Evolutionary conservation across 306 rosid genomes (phyloP).

Genomic region (Acacia melanoxylon): DNA sequence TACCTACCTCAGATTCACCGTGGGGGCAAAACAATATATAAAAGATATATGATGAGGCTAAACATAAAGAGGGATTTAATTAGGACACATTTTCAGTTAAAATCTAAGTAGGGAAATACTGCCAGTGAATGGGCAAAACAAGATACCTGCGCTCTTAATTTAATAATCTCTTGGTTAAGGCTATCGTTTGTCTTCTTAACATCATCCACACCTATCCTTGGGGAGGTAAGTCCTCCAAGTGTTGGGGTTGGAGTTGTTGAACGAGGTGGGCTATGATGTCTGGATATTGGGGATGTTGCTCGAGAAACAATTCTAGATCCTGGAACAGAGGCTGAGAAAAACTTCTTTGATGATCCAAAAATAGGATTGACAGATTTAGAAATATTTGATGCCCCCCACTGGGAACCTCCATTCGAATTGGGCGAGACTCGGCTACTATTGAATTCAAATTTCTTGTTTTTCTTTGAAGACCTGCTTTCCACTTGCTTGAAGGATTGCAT

Average conservation of each 20-base stretch:
- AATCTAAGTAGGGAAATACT: neutral
- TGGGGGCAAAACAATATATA: neutral
- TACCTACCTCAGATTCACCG: neutral
- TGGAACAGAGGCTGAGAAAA: slow-evolving; percentile 81
- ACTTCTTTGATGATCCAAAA: slow-evolving; percentile 77
- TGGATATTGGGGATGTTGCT: slow-evolving; percentile 78
- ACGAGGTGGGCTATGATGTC: slow-evolving; percentile 79
- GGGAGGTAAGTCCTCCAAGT: slow-evolving; percentile 75
- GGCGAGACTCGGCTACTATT: slow-evolving; percentile 75
- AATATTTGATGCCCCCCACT: slow-evolving; percentile 62
- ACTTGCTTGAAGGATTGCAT: slow-evolving; percentile 68
- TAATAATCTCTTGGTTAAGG: slow-evolving; percentile 66
- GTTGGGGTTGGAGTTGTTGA: slow-evolving; percentile 82
- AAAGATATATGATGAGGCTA: neutral
- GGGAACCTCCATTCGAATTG: slow-evolving; percentile 66
- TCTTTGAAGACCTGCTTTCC: slow-evolving; percentile 62
- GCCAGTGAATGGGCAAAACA: neutral
- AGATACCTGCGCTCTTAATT: slow-evolving; percentile 65
- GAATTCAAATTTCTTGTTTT: slow-evolving; percentile 68
- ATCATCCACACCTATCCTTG: slow-evolving; percentile 62
- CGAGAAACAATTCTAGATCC: slow-evolving; percentile 81
- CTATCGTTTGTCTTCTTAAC: slow-evolving; percentile 58
- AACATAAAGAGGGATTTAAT: neutral
- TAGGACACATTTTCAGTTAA: neutral
- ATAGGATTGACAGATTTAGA: slow-evolving; percentile 72